Conservation (phyloP, 2,329 filamentous ascomycete genomes). For the Aspergillus pseudoglaucus region DNA sequence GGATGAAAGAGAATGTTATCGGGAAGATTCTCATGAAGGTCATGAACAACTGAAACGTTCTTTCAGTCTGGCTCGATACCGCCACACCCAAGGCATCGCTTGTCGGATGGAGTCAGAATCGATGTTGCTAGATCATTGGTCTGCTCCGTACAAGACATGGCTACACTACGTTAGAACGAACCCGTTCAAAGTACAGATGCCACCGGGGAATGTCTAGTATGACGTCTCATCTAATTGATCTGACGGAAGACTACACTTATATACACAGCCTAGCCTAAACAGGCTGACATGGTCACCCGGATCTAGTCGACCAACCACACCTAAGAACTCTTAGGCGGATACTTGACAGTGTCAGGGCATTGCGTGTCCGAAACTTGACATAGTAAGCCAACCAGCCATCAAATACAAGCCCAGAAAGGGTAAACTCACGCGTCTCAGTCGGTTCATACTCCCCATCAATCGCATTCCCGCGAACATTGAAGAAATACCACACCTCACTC, state of each 20-base stretch:
- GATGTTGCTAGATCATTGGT: too few species aligned
- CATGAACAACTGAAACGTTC: slow-evolving; percentile 55
- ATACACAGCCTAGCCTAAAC: too few species aligned
- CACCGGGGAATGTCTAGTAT: too few species aligned
- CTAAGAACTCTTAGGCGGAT: slow-evolving; percentile 49
- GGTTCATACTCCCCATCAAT: slow-evolving; percentile 57
- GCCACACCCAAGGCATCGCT: too few species aligned
- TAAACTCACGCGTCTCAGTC: slow-evolving; percentile 41
- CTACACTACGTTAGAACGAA: too few species aligned
- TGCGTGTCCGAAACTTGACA: slow-evolving; percentile 39
- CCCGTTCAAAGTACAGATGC: too few species aligned
- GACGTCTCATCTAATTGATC: too few species aligned
- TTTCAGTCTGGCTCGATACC: too few species aligned
- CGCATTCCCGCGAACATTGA: slow-evolving; percentile 48
- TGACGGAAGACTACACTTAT: too few species aligned
- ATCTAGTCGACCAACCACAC: neutral
- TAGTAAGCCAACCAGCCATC: neutral
- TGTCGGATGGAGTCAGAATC: too few species aligned
- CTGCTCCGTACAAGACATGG: too few species aligned
- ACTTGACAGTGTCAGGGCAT: slow-evolving; percentile 59
- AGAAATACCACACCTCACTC: slow-evolving; percentile 52
- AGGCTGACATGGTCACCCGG: too few species aligned
- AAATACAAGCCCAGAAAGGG: neutral
- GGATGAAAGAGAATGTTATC: slow-evolving; percentile 85
- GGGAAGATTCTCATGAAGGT: slow-evolving; percentile 86